phyloP scores from a whole-genome alignment of 257 asterid genomes.

The Solanum gandarillasii region DNA sequence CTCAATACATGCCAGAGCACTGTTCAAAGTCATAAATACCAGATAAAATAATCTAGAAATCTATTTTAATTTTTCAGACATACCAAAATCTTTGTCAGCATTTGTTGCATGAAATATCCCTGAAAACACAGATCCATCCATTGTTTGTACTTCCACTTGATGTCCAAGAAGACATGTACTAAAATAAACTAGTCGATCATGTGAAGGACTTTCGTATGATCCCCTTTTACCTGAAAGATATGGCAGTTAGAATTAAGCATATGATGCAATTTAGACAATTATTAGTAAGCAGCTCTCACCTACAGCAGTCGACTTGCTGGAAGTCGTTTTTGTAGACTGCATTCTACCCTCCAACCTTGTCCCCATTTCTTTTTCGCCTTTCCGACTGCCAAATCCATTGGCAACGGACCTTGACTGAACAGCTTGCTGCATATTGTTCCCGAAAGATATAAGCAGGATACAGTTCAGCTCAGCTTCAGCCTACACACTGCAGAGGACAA shows the following conservation, averaged over 20 bases:
- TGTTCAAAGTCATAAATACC: neutral
- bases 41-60: neutral
- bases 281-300: constrained; percentile 38
- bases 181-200: constrained; percentile 57
- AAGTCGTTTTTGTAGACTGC: constrained; percentile 42
- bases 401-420: constrained; percentile 58
- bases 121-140: constrained; percentile 73
- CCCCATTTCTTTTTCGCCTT: constrained; percentile 48
- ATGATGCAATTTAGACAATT: neutral
- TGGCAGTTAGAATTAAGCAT: neutral
- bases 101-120: constrained; percentile 82
- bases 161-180: constrained; percentile 81
- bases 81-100: constrained; percentile 83
- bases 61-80: neutral
- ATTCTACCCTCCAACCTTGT: constrained; percentile 48
- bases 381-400: constrained; percentile 77
- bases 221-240: constrained; percentile 51
- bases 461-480: constrained; percentile 15
- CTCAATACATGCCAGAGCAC: neutral
- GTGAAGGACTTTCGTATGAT: constrained; percentile 40
- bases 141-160: constrained; percentile 87
- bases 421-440: constrained; percentile 65
- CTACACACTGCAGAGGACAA: constrained; percentile 18
- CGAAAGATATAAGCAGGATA: constrained; percentile 7
- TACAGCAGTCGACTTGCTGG: constrained; percentile 22